phyloP scores from a whole-genome alignment of 2,329 filamentous ascomycete species.

The Colletotrichum tanaceti region DNA sequence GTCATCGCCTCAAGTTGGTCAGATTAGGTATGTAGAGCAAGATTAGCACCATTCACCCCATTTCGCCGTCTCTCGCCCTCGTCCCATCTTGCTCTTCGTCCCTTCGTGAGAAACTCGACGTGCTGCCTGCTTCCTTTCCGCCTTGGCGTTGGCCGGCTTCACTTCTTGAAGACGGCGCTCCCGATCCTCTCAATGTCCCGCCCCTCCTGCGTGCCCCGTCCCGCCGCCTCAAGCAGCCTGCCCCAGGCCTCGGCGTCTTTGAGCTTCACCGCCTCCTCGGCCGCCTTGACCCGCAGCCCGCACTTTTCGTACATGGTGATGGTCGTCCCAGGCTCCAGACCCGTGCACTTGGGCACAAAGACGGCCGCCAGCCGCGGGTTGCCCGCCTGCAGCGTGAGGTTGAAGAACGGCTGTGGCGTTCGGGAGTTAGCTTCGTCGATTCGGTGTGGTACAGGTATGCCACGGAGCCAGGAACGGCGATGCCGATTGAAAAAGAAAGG shows the following conservation, averaged over 20 bases:
- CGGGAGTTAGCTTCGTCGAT: conserved; percentile 6
- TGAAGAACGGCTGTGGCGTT: conserved; percentile 82
- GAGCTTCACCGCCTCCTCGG: conserved; percentile 86
- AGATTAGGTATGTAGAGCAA: conserved; percentile 21
- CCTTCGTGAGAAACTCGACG: not conserved
- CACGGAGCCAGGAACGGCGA: not conserved
- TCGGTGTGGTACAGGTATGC: not conserved
- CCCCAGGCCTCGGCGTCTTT: conserved; percentile 84
- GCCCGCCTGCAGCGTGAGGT: conserved; percentile 86
- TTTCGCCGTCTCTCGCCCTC: not conserved
- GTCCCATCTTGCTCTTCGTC: not conserved
- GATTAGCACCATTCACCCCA: not conserved
- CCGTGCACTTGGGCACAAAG: conserved; percentile 90
- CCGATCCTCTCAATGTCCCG: conserved; percentile 85
- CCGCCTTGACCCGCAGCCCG: conserved; percentile 87
- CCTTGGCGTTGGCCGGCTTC: not conserved
- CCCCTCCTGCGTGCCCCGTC: conserved; percentile 72
- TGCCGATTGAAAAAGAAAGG: not conserved
- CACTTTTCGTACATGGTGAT: conserved; percentile 98
- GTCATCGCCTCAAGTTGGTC: conserved; percentile 13
- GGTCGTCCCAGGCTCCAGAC: conserved; percentile 73
- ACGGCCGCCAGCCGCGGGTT: conserved; percentile 86
- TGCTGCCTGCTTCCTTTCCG: not conserved
- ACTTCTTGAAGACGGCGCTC: conserved; percentile 66
- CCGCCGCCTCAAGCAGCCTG: conserved; percentile 78